phyloP scores from a whole-genome alignment of 352 stramenopile species.

The Pythium myriotylum region DNA sequence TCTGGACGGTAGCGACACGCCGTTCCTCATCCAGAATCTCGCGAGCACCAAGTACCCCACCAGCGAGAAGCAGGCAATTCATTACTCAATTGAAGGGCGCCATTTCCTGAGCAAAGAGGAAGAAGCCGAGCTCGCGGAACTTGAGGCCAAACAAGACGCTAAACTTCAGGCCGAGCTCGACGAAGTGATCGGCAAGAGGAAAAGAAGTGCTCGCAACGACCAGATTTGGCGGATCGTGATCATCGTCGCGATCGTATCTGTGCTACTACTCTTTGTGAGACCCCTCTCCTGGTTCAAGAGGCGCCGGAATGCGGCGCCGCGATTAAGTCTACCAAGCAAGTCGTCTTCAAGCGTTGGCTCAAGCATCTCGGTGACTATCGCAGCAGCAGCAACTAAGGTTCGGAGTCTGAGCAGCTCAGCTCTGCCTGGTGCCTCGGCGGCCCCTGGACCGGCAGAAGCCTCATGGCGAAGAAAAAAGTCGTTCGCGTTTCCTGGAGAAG shows the following conservation, averaged over 20 bases:
- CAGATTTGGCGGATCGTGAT: constrained; percentile 19
- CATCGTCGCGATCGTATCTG: constrained; percentile 6
- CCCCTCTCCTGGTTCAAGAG: constrained; percentile 15
- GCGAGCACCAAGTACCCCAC: constrained; percentile 53
- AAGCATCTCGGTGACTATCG: constrained; percentile 15
- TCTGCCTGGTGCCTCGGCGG: neutral
- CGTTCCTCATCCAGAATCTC: constrained; percentile 58
- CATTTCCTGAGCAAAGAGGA: constrained; percentile 54
- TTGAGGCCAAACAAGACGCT: constrained; percentile 47
- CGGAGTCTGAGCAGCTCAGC: constrained; percentile 11
- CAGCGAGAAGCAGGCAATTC: constrained; percentile 74
- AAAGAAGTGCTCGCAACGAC: constrained; percentile 10
- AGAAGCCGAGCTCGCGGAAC: constrained; percentile 54
- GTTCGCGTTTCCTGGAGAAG: constrained; percentile 24
- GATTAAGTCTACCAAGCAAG: neutral
- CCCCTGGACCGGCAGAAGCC: constrained; percentile 8
- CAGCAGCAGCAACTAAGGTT: neutral
- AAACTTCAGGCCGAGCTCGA: constrained; percentile 25
- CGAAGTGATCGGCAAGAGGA: constrained; percentile 15
- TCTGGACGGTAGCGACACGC: constrained; percentile 40
- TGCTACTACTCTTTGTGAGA: constrained; percentile 12
- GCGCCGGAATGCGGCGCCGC: neutral
- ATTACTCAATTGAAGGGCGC: constrained; percentile 78
- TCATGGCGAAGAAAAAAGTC: constrained; percentile 34
- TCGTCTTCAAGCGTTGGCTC: neutral